A percentile compares a stretch with the other conserved stretches of the same genome.
phyloP scores from a whole-genome alignment of 371 early-diverging fungal genomes.

The Zancudomyces culisetae region DNA sequence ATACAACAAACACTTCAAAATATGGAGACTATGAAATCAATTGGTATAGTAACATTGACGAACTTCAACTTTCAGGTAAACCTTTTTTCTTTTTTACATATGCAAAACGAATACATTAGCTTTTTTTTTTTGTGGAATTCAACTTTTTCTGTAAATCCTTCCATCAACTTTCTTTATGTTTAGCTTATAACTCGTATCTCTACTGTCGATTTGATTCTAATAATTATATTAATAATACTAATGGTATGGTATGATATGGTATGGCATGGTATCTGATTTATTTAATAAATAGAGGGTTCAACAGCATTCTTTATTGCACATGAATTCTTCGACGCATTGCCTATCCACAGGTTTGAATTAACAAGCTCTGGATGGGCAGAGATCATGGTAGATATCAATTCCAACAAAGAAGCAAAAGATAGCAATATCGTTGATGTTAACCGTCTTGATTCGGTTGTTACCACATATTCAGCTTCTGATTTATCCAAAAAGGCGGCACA shows the following conservation, averaged over 20 bases:
- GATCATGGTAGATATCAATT: conserved; percentile 49
- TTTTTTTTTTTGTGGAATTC: too few species aligned
- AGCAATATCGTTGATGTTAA: conserved; percentile 11
- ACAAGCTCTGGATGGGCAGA: conserved; percentile 73
- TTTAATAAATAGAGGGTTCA: conserved; percentile 3
- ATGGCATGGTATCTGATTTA: too few species aligned
- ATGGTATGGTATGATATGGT: too few species aligned
- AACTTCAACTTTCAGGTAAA: not conserved
- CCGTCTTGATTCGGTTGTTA: not conserved
- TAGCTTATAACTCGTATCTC: too few species aligned
- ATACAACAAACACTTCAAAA: too few species aligned
- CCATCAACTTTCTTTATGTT: too few species aligned
- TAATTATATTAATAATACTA: too few species aligned
- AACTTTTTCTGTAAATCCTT: too few species aligned
- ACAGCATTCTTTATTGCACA: conserved; percentile 35
- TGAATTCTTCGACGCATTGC: conserved; percentile 94
- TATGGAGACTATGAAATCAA: too few species aligned
- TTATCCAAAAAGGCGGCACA: not conserved
- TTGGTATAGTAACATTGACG: not conserved
- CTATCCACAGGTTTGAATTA: conserved; percentile 60
- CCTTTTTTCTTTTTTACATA: too few species aligned
- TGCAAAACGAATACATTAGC: too few species aligned
- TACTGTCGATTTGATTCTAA: too few species aligned
- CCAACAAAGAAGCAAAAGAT: not conserved
- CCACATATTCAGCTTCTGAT: not conserved